Conservation (phyloP, 169 alveolate genomes). For the Plasmodium vinckei region DNA sequence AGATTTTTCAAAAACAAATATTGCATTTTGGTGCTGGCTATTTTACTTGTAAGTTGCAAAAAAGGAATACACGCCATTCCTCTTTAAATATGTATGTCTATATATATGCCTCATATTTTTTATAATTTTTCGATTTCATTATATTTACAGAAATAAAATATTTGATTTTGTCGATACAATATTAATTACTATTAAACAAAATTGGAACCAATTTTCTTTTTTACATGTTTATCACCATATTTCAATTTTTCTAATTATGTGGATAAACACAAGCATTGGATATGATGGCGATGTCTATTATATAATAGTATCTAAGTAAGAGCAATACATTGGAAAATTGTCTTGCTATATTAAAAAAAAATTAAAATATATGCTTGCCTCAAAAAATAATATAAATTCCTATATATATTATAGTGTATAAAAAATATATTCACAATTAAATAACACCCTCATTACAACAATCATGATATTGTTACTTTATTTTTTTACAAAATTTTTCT, state of each 20-base stretch:
- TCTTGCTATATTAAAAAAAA: too few species aligned
- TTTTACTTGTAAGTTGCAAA: constrained; percentile 40
- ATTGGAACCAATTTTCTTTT: constrained; percentile 82
- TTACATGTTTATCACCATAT: constrained; percentile 82
- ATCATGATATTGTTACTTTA: not conserved
- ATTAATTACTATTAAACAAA: constrained; percentile 74
- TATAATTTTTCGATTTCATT: not conserved
- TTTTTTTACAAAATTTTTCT: constrained; percentile 8
- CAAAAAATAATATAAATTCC: too few species aligned
- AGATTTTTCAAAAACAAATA: constrained; percentile 40
- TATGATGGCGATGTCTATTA: constrained; percentile 83
- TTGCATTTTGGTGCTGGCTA: constrained; percentile 61
- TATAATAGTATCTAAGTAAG: constrained; percentile 78
- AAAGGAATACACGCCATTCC: not conserved
- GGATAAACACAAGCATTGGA: constrained; percentile 83
- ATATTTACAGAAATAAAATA: constrained; percentile 60
- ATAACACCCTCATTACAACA: too few species aligned
- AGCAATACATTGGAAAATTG: not conserved
- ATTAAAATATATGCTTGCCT: too few species aligned
- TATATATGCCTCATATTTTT: not conserved
- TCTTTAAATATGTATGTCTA: not conserved
- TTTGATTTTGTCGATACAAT: constrained; percentile 78
- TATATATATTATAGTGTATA: too few species aligned
- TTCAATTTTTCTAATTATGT: constrained; percentile 78
- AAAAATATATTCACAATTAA: too few species aligned